Base-by-base conservation (phyloP, 176 grass and related monocot species). In the Eragrostis nindensis region DNA sequence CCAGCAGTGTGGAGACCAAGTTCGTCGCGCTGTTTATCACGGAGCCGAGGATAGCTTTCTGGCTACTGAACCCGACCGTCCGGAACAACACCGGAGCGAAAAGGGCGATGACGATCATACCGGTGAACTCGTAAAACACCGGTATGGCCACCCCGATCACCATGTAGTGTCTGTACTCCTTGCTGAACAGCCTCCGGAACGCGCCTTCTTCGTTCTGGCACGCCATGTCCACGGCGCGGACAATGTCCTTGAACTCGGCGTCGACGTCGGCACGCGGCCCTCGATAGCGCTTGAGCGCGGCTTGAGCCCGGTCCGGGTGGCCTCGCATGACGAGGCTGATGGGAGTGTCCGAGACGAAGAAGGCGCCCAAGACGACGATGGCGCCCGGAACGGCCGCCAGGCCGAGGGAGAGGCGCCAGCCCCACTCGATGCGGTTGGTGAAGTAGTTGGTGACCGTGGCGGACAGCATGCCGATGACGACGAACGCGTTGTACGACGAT, bases 391-490 rank as follows among this genome's bases (percentile, higher is more conserved):
- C 92, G 26, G 77, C 87, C 0, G 89, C 89, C 24, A 87, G 81
- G 78, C 92, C 92, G 3, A 95, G 74, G 18, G 89, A 90, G 49
- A 95, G 67, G 65, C 89, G 87, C 89, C 93, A 95, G 2, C 92
- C 93, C 89, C 81, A 92, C 14, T 17, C 32, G 2, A 92, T 86
- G 61, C 71, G 81, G 78, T 70, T 79, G 2, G 92, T 82, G 62
- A 88, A 86, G 63, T 91, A 91, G 87, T 95, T 95, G 62, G 90
- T 44, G n/a, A 90, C 50, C 38, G 85, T 90, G 68, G 92, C 89
- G 7, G 77, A 61, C 24, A 97, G 38, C 0, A 86, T 77, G 45
- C 92, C 92, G 5, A 92, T 43, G 45, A 82, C 80, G 21, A 94
- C 83, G 72, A 97, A 97, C 68, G 88, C 76, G 49, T 92, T 84